Evolutionary conservation across 352 stramenopile genomes (phyloP), one percentile per base, ranked within the genome.

Genomic region (Phytophthora capsici): DNA sequence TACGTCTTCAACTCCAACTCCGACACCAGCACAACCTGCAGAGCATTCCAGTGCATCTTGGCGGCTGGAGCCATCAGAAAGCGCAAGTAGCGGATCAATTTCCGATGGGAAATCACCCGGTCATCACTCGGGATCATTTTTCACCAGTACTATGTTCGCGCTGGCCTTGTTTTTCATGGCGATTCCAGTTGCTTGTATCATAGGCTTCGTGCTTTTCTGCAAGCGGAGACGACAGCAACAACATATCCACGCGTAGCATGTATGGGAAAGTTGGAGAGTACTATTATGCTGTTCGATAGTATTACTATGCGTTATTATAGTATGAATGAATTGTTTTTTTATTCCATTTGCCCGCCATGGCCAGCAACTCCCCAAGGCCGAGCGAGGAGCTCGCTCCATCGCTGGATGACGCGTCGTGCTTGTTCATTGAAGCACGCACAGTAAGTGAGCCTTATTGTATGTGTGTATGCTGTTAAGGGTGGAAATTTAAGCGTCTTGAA

Each of bases 381-480:
- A 59, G n/a, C 36, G 25, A 52, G 43, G 57, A 53, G 36, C 48
- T 63, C 48, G 23, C 57, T 43, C 37, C 69, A 23, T 63, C 55
- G 48, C 45, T 73, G 38, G 63, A 66, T 36, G 63, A 65, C n/a
- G 34, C 68, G 9, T 60, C 62, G 2, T 77, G 57, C 60, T 32
- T 84, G 25, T 64, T 82, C 16, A 64, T 70, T 8, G 67, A 85
- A 49, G 65, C 76, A 32, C 71, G 73, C 50, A 85, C 77, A 57
- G 76, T 82, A 14, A 16, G 54, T 51, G 4, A 25, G 10, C 8
- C 9, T 34, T 12, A 34, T 9, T 34, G 1, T 34, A 9, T 34
- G 14, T 14, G 28, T 34, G 25, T 28, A 6, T 14, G 28, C 14
- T 34, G 14, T 34, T 28, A 13, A 14, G 28, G 28, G 8, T 12